phyloP scores from a whole-genome alignment of 257 asterid species.

The Fraxinus americana region DNA sequence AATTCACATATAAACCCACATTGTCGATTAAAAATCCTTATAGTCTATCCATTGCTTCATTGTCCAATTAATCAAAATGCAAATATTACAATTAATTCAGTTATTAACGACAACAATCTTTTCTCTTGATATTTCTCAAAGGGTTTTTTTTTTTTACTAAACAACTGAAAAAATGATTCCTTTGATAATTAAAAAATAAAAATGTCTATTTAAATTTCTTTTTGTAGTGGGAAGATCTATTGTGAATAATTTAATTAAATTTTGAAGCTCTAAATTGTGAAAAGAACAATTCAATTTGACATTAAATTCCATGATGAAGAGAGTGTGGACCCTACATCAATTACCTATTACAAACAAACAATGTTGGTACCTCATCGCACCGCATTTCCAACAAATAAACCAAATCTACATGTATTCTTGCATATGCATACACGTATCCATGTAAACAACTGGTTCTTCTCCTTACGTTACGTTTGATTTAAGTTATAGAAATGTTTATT shows the following conservation, averaged over 20 bases:
- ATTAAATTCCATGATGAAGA: background rate
- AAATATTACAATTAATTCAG: too few species aligned
- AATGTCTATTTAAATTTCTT: too few species aligned
- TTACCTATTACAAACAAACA: background rate
- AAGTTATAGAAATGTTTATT: background rate
- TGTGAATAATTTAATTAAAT: background rate
- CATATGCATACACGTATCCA: background rate
- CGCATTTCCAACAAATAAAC: slow-evolving; percentile 1
- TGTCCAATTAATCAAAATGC: too few species aligned
- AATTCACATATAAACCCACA: too few species aligned
- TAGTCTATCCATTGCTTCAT: too few species aligned
- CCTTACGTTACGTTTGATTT: background rate
- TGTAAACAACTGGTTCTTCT: background rate
- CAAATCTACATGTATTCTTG: background rate
- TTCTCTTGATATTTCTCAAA: too few species aligned
- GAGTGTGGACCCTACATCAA: background rate
- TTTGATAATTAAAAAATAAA: too few species aligned
- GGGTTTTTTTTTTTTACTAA: too few species aligned
- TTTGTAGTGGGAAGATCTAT: background rate
- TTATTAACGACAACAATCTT: too few species aligned
- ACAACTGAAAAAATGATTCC: too few species aligned
- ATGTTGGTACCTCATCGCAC: background rate
- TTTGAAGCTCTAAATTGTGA: background rate
- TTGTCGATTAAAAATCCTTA: too few species aligned
- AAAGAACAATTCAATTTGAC: background rate